phyloP scores from a whole-genome alignment of 1,284 basidiomycete genomes.

The Marasmius oreades region DNA sequence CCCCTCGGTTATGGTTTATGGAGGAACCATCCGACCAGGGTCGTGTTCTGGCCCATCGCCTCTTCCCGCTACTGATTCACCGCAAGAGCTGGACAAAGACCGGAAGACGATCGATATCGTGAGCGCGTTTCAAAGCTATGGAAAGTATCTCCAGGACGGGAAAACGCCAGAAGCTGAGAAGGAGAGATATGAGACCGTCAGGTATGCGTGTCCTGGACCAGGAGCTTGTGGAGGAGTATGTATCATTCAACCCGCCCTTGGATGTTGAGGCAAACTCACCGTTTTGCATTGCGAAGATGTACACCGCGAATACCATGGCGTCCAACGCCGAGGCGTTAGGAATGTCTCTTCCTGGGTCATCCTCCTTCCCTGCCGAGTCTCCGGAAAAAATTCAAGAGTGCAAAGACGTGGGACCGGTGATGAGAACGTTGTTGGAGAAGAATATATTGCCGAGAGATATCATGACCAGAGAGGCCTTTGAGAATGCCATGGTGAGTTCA shows the following conservation, averaged over 20 bases:
- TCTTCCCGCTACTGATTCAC: neutral
- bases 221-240: conserved; percentile 94
- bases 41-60: conserved; percentile 71
- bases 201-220: conserved; percentile 91
- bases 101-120: conserved; percentile 79
- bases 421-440: conserved; percentile 85
- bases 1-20: conserved; percentile 95
- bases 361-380: conserved; percentile 91
- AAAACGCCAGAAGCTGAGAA: conserved; percentile 80
- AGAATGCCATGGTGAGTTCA: conserved; percentile 85
- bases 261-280: conserved; percentile 25
- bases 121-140: conserved; percentile 94
- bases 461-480: conserved; percentile 94
- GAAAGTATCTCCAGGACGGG: conserved; percentile 88
- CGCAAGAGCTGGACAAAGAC: neutral
- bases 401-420: conserved; percentile 72
- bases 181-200: conserved; percentile 79
- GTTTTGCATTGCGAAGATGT: conserved; percentile 69
- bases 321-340: conserved; percentile 90
- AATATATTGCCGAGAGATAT: conserved; percentile 94
- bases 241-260: conserved; percentile 18
- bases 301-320: conserved; percentile 97
- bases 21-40: conserved; percentile 90
- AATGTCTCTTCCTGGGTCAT: conserved; percentile 96
- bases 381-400: conserved; percentile 86